Percentiles rank a stretch among this genome's conserved stretches.
Evolutionary conservation across 192 early-diverging fungal genomes (phyloP).

Genomic region (Geosiphon pyriformis): DNA sequence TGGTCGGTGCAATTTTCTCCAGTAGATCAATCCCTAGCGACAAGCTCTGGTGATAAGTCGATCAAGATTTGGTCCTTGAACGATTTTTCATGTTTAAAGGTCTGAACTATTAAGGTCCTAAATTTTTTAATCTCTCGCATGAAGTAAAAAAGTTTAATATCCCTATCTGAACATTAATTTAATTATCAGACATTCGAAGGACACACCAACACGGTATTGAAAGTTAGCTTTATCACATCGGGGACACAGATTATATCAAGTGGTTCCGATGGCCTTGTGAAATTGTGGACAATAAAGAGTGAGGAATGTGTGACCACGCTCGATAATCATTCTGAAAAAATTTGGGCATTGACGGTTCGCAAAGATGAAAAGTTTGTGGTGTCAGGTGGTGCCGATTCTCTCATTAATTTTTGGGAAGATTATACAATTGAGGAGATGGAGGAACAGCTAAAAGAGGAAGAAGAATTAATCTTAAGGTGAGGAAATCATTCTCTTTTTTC

Average conservation of each 20-base stretch:
- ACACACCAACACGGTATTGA: slow-evolving; percentile 93
- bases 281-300: slow-evolving; percentile 92
- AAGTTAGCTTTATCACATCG: slow-evolving; percentile 73
- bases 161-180: not conserved
- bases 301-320: slow-evolving; percentile 87
- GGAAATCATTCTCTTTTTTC: not conserved
- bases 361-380: slow-evolving; percentile 65
- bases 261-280: slow-evolving; percentile 91
- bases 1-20: slow-evolving; percentile 94
- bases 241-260: slow-evolving; percentile 85
- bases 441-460: slow-evolving; percentile 63
- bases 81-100: slow-evolving; percentile 83
- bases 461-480: slow-evolving; percentile 70
- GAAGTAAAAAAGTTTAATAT: too few relatives aligned
- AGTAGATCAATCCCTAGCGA: slow-evolving; percentile 91
- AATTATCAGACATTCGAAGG: slow-evolving; percentile 81
- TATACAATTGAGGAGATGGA: slow-evolving; percentile 79
- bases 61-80: slow-evolving; percentile 91
- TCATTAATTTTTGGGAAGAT: slow-evolving; percentile 91
- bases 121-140: not conserved
- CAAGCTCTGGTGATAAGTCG: slow-evolving; percentile 88
- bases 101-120: slow-evolving; percentile 22
- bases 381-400: slow-evolving; percentile 90
- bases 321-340: slow-evolving; percentile 92
- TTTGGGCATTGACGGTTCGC: slow-evolving; percentile 85